Evolutionary conservation across 1,284 basidiomycete genomes (phyloP), one percentile per base, ranked within the genome.

Genomic region (Cryptococcus amylolentus): DNA sequence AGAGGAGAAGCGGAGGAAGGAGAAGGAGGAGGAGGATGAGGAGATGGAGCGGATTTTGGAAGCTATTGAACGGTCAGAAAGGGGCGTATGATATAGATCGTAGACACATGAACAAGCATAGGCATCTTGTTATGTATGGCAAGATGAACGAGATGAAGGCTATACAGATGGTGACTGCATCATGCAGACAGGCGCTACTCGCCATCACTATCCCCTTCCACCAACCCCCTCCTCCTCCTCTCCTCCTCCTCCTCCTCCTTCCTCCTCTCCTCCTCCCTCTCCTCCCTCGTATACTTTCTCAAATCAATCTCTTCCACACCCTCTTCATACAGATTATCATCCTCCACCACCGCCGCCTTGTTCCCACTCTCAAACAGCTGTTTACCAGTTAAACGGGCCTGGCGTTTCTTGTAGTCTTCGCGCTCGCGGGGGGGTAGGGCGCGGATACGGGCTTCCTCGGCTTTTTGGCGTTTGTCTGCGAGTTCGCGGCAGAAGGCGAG

Each of bases 371-470:
- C 90, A 75, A 95, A 96, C 55, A 95, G 77, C 78, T 94, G 90
- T 26, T 90, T 86, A 31, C 91, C 91, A 93, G 61, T 83, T 18
- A 86, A 78, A 64, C 94, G 84, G 55, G 80, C 81, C 27, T 75
- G 80, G 20, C 84, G 75, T 68, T 82, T 86, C 76, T 85, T 90
- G 73, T 81, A 85, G 71, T 98, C 95, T 76, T 98, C 94, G 55
- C 88, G 82, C 77, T 98, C 95, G 72, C 89, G 95, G 3, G 86
- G 78, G 14, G 86, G 84, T 70, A 94, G 70, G 8, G 80, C 84
- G 69, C 86, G 89, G 52, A 94, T 74, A 69, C 82, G 85, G 60
- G 95, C 93, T 31, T 91, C 91, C 57, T 96, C 91, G 57, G 88
- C 87, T 61, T 81, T 81, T 13, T 80, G 79, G 67, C 83, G 85